These are phyloP conservation scores for Hanseniaspora clermontiae DNA, from an alignment of 805 yeast species.

Conservation along the genomic window DNA sequence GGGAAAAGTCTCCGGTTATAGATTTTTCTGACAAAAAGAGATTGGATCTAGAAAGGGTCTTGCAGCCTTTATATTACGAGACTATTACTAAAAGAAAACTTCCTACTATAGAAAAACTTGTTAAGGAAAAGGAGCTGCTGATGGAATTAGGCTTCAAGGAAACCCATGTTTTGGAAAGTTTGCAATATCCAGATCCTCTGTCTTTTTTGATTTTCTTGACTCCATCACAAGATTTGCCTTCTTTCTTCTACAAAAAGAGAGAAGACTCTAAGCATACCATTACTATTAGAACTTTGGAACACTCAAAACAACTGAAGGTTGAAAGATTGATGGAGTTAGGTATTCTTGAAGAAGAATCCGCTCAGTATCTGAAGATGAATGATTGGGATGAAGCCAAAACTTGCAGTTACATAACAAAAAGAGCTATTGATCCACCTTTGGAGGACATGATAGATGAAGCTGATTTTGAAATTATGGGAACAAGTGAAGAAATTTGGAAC, in stretches of 20 bases:
- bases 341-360: constrained; percentile 50
- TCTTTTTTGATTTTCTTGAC: constrained; percentile 60
- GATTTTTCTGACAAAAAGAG: constrained; percentile 57
- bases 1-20: constrained; percentile 60
- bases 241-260: constrained; percentile 42
- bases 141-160: constrained; percentile 51
- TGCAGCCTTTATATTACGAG: constrained; percentile 10
- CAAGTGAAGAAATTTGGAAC: constrained; percentile 42
- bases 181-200: constrained; percentile 40
- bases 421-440: constrained; percentile 13
- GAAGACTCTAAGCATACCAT: constrained; percentile 47
- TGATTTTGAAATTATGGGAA: constrained; percentile 11
- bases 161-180: constrained; percentile 59
- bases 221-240: constrained; percentile 89
- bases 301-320: constrained; percentile 42
- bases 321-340: constrained; percentile 56
- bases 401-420: constrained; percentile 38
- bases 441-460: constrained; percentile 17
- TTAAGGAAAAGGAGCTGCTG: constrained; percentile 24
- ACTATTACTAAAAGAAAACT: constrained; percentile 14
- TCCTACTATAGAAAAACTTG: constrained; percentile 15
- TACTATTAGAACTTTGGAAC: constrained; percentile 30
- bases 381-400: constrained; percentile 39
- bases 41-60: constrained; percentile 35
- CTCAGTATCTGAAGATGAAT: constrained; percentile 34